Evolutionary conservation across 2,329 filamentous ascomycete species (phyloP).

Genomic region (Bipolaris cookei): DNA sequence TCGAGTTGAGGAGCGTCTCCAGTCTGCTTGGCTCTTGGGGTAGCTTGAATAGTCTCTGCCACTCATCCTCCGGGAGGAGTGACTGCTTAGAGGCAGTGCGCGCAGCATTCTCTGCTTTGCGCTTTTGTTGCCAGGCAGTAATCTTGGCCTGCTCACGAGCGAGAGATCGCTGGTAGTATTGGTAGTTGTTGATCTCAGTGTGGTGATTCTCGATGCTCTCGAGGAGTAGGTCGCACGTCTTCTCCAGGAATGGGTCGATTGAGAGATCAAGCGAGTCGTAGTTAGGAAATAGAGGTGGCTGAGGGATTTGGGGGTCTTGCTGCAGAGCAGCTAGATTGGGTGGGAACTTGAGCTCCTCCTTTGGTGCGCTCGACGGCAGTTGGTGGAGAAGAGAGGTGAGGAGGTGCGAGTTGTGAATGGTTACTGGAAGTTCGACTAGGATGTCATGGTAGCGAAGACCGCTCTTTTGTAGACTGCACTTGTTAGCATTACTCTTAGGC

Average conservation of each 20-base stretch:
- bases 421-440: constrained; percentile 85
- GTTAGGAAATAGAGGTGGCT: constrained; percentile 78
- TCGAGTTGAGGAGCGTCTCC: constrained; percentile 91
- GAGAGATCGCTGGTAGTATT: constrained; percentile 93
- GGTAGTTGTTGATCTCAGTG: constrained; percentile 98
- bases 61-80: constrained; percentile 92
- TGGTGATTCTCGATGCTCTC: constrained; percentile 98
- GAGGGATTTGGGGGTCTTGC: constrained; percentile 64
- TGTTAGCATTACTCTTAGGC: constrained; percentile 20
- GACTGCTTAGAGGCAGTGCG: constrained; percentile 86
- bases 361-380: constrained; percentile 71
- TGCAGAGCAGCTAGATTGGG: constrained; percentile 79
- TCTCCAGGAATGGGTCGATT: constrained; percentile 97
- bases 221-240: constrained; percentile 94
- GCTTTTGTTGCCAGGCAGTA: constrained; percentile 93
- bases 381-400: constrained; percentile 95
- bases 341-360: constrained; percentile 75
- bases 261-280: constrained; percentile 88
- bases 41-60: constrained; percentile 97
- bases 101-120: constrained; percentile 91
- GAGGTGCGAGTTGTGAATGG: constrained; percentile 95
- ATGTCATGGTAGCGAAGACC: constrained; percentile 94
- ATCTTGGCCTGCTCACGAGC: constrained; percentile 97
- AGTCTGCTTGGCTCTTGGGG: constrained; percentile 91
- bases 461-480: constrained; percentile 82